Evolutionary conservation across 208 protist genomes (phyloP).

Genomic region (Leishmania major): DNA sequence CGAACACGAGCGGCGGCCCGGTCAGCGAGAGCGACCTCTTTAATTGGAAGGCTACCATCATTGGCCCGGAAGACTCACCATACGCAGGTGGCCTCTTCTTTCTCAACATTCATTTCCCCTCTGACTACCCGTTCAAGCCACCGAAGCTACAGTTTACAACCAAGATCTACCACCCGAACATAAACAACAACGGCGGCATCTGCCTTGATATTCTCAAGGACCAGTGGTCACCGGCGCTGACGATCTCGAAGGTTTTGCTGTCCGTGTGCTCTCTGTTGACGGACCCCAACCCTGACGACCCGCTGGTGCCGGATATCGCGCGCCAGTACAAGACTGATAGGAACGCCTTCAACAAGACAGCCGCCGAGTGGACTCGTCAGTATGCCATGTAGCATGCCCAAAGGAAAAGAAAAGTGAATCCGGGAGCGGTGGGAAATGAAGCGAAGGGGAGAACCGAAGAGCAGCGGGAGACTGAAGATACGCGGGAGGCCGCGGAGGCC

Average conservation of each 20-base stretch:
- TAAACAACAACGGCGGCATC: slow-evolving; percentile 97
- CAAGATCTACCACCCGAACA: slow-evolving; percentile 98
- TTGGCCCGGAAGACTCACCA: slow-evolving; percentile 96
- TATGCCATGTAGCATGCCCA: slow-evolving; percentile 72
- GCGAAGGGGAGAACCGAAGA: slow-evolving; percentile 1
- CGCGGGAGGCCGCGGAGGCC: background rate
- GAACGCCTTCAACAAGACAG: slow-evolving; percentile 91
- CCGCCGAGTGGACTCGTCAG: slow-evolving; percentile 92
- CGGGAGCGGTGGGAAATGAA: slow-evolving; percentile 31
- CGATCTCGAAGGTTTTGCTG: slow-evolving; percentile 98
- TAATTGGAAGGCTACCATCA: slow-evolving; percentile 98
- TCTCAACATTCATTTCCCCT: slow-evolving; percentile 98
- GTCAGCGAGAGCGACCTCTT: slow-evolving; percentile 95
- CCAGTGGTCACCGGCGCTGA: slow-evolving; percentile 97
- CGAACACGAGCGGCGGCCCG: slow-evolving; percentile 96
- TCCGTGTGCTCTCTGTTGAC: slow-evolving; percentile 98
- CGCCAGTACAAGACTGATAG: slow-evolving; percentile 95
- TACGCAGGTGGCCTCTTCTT: slow-evolving; percentile 98
- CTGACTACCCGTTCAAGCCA: slow-evolving; percentile 98
- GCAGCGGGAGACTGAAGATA: slow-evolving; percentile 2
- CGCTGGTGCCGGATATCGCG: slow-evolving; percentile 98
- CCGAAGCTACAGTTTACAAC: slow-evolving; percentile 94
- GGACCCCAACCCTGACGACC: slow-evolving; percentile 99
- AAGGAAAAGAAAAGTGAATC: slow-evolving; percentile 50
- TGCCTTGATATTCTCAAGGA: slow-evolving; percentile 99